These are phyloP conservation scores for Globisporangium alternatum DNA, from an alignment of 352 stramenopile species.

Conservation along the genomic window DNA sequence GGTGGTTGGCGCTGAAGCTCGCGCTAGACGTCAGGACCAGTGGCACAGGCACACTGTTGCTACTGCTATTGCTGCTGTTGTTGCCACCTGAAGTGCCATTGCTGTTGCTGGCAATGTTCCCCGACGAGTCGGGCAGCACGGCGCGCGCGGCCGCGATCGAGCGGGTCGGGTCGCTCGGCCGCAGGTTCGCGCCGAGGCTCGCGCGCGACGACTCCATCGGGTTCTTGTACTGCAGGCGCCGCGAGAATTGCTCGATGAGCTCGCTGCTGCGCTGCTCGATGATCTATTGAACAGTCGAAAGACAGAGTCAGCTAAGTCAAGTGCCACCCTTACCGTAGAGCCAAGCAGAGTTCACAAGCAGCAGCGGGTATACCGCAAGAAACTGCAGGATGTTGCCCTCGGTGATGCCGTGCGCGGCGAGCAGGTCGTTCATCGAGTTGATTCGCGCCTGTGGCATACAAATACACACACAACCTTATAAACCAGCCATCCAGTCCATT, in stretches of 20 bases:
- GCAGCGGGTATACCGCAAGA: conserved; percentile 35
- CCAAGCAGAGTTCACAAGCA: too few species aligned
- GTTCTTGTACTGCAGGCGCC: conserved; percentile 67
- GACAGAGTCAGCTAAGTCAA: neutral
- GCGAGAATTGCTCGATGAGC: conserved; percentile 74
- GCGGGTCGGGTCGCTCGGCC: conserved; percentile 61
- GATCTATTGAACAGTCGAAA: conserved; percentile 34
- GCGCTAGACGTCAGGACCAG: conserved; percentile 8
- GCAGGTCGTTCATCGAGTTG: conserved; percentile 84
- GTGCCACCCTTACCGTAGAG: neutral
- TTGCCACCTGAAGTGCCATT: neutral
- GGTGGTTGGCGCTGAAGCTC: conserved; percentile 9
- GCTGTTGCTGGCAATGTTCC: neutral
- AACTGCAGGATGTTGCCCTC: conserved; percentile 85
- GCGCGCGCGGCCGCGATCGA: conserved; percentile 45
- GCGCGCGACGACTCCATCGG: conserved; percentile 46
- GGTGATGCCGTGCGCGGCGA: conserved; percentile 73
- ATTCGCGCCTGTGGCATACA: conserved; percentile 48
- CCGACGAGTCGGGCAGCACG: conserved; percentile 37
- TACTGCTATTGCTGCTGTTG: neutral
- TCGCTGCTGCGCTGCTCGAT: conserved; percentile 82
- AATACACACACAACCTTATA: neutral
- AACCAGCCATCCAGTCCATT: neutral
- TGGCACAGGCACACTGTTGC: conserved; percentile 3
- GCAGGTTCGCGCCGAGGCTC: conserved; percentile 59